Evolutionary conservation across 768 basidiomycete species (phyloP).

Genomic region (Lentinula raphanica): DNA sequence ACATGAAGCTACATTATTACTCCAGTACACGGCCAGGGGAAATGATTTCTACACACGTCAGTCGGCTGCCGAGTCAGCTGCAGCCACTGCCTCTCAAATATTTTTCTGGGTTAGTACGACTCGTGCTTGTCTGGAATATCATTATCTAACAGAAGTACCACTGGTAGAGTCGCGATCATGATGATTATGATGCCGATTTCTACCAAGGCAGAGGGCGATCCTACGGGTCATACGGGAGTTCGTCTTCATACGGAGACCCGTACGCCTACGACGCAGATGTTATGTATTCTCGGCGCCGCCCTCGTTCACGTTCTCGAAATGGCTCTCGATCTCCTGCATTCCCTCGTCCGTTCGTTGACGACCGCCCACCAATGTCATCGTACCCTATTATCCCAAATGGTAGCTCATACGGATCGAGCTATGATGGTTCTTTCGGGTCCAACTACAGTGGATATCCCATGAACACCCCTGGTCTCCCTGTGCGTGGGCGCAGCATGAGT

Average conservation of each 20-base stretch:
- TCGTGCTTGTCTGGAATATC: background rate
- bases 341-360: background rate
- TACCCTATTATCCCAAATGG: background rate
- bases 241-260: constrained; percentile 28
- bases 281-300: constrained; percentile 21
- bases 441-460: background rate
- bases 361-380: constrained; percentile 11
- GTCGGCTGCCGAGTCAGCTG: constrained; percentile 59
- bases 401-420: background rate
- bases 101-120: constrained; percentile 42
- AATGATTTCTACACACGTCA: constrained; percentile 42
- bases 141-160: constrained; percentile 3
- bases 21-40: constrained; percentile 43
- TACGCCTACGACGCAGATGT: constrained; percentile 33
- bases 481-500: constrained; percentile 6
- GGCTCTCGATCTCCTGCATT: constrained; percentile 22
- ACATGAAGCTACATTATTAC: constrained; percentile 46
- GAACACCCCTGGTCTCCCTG: background rate
- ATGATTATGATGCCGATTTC: constrained; percentile 33
- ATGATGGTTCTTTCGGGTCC: background rate
- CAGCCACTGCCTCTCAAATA: constrained; percentile 58
- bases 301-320: constrained; percentile 31
- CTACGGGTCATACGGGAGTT: constrained; percentile 15
- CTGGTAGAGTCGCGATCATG: constrained; percentile 27
- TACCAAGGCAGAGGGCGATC: constrained; percentile 22